Conservation (phyloP, 768 basidiomycete species). For the Goffeauzyma gilvescens region DNA sequence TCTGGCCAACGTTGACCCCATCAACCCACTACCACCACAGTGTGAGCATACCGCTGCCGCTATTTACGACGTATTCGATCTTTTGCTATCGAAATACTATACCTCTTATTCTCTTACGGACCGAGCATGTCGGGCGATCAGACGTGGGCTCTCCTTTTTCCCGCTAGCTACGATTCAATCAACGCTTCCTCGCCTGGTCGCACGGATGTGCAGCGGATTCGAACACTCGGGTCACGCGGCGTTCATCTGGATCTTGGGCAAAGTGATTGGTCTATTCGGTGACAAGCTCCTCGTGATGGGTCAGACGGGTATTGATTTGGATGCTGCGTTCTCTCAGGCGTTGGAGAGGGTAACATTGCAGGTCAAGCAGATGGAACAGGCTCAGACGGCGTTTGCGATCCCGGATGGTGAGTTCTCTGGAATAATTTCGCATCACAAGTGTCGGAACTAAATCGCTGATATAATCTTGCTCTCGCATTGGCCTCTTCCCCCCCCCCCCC, state of each 20-base stretch:
- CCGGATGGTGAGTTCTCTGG: conserved; percentile 61
- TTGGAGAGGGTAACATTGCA: conserved; percentile 63
- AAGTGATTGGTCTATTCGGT: conserved; percentile 60
- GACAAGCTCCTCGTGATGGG: conserved; percentile 35
- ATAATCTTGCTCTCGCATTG: not conserved
- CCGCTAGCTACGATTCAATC: conserved; percentile 43
- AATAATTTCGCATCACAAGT: not conserved
- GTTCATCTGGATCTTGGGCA: conserved; percentile 86
- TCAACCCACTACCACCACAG: conserved; percentile 57
- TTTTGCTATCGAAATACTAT: conserved; percentile 59
- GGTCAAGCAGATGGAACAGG: conserved; percentile 47
- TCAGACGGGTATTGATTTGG: conserved; percentile 37
- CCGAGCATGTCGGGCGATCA: conserved; percentile 60
- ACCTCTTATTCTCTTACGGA: conserved; percentile 59
- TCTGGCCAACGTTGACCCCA: conserved; percentile 59
- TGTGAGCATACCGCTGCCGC: conserved; percentile 64
- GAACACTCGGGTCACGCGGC: conserved; percentile 62
- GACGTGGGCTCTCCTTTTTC: conserved; percentile 69
- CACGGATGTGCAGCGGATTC: conserved; percentile 59
- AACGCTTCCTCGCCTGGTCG: conserved; percentile 51
- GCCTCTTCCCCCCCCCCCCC: too few species aligned
- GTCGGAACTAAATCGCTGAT: too few species aligned
- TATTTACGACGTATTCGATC: conserved; percentile 66
- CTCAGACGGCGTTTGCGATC: conserved; percentile 50
- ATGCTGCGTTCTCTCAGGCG: conserved; percentile 42